Base-by-base conservation (phyloP, 2,329 filamentous ascomycete genomes). In the Claviceps citrina region DNA sequence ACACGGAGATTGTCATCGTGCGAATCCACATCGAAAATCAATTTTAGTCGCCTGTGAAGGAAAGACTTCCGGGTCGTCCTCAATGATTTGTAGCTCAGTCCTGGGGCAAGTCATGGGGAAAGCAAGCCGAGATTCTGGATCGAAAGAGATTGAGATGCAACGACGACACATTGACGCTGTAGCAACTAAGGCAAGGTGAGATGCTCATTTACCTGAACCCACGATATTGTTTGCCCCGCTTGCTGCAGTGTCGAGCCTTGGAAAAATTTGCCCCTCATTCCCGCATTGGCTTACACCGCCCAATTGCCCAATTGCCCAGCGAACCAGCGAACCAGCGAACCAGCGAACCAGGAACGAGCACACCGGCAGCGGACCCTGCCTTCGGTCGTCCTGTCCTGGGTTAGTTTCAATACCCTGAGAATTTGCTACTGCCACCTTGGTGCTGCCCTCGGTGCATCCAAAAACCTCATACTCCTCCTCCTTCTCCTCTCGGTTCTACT, bases 401-500 rank as follows among this genome's bases (percentile, higher is more conserved):
- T 22, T 22, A 22, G n/a, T 12, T 22, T 10, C 3, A 26, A n/a
- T 28, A 28, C 33, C 28, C 28, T 20, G 39, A 32, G 31, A 22
- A 22, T 15, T 31, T 16, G 39, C 31, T 36, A 26, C 39, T 36
- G 32, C 9, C 27, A 38, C 31, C 15, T 40, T 27, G 33, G 20
- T 32, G 20, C 28, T n/a, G 20, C 27, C 22, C 25, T 26, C n/a
- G 10, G 15, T 41, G 47, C 41, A 40, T 42, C 44, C 47, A 42
- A 48, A 48, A 47, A 49, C 44, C 39, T 43, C 43, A 49, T 50
- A 44, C 22, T 40, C 28, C 26, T 31, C 36, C 35, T 31, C 26
- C 34, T 24, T 7, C 31, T 18, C 36, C 41, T 40, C 35, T 36
- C 39, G 38, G 16, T 31, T 31, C 22, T 24, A 36, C 39, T 44